Evolutionary conservation across 192 early-diverging fungal species (phyloP), one percentile per base, ranked within the genome.

Genomic region (Rhizoclosmatium sp.): DNA sequence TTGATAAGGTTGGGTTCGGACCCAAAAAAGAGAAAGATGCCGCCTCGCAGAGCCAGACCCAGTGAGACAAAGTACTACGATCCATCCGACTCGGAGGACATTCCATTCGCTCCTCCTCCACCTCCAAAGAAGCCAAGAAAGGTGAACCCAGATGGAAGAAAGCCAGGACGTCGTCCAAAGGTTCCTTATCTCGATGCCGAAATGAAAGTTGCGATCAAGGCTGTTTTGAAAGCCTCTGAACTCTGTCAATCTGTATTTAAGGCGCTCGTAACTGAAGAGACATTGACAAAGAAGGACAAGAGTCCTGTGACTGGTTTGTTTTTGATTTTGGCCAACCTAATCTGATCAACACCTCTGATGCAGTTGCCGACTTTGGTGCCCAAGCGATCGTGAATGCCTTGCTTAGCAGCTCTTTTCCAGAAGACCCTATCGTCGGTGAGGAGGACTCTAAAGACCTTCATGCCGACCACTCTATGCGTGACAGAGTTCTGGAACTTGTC

Each of bases 351-450:
- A 62, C 21, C 60, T 62, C 39, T 62, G 60, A 7, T 62, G 60
- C 60, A 90, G 96, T 99, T 48, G 98, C 96, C 16, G 98, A 99
- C 84, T 98, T 92, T 85, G 93, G 94, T 65, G 93, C 95, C 12
- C 98, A 99, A 83, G 97, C 98, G 2, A 91, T 99, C 7, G 93
- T 99, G 48, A 98, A 97, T 85, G 82, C 89, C 1, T 85, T 93
- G 68, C 88, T 99, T 4, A 81, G 90, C 69, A 69, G 89, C 70
- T 82, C 87, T 69, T 98, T 99, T 68, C 96, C 97, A 14, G 46
- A 90, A 21, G 96, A 97, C 82, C 93, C 93, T 41, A 94, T 99
- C 65, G 93, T 99, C 16, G 98, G 96, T 44, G 98, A 99, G 83
- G 98, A 99, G 81, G 95, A 98, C 75, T 90, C 96, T 0, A 89